phyloP scores from a whole-genome alignment of 2,329 filamentous ascomycete genomes.

The Hypomyces rosellus region DNA sequence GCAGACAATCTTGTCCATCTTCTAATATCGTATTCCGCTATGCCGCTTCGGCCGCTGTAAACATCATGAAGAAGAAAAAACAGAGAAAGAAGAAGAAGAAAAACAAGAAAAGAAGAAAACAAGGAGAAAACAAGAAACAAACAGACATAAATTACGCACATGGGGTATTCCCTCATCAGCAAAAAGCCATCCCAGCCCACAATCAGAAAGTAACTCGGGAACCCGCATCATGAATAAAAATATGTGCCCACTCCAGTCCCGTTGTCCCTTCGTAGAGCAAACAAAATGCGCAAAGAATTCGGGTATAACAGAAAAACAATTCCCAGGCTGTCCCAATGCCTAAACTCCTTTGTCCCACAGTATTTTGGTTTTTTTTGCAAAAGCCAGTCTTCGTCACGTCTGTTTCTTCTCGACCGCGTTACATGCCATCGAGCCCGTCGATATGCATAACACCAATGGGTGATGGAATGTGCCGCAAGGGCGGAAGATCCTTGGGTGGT shows the following conservation, averaged over 20 bases:
- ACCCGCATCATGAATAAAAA: slow-evolving; percentile 11
- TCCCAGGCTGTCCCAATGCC: slow-evolving; percentile 9
- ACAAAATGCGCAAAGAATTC: slow-evolving; percentile 8
- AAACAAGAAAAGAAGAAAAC: neutral
- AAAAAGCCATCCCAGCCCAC: slow-evolving; percentile 7
- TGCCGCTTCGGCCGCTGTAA: too few species aligned
- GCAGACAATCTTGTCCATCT: too few species aligned
- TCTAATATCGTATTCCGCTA: too few species aligned
- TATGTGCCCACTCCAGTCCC: neutral
- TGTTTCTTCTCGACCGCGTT: neutral
- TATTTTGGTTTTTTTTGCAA: neutral
- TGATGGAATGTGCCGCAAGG: slow-evolving; percentile 32
- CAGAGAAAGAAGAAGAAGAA: neutral
- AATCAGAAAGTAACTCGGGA: slow-evolving; percentile 8
- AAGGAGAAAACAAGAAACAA: slow-evolving; percentile 5
- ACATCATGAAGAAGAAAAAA: neutral
- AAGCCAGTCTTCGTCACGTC: neutral
- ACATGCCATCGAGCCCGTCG: slow-evolving; percentile 1
- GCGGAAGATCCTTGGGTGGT: slow-evolving; percentile 31
- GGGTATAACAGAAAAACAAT: slow-evolving; percentile 13
- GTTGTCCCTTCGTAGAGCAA: neutral
- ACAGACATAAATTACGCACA: slow-evolving; percentile 1
- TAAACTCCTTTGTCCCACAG: slow-evolving; percentile 14
- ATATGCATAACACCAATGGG: neutral
- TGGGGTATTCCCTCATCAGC: neutral